Base-by-base conservation (phyloP, 768 basidiomycete species). In the Kwoniella newhampshirensis region DNA sequence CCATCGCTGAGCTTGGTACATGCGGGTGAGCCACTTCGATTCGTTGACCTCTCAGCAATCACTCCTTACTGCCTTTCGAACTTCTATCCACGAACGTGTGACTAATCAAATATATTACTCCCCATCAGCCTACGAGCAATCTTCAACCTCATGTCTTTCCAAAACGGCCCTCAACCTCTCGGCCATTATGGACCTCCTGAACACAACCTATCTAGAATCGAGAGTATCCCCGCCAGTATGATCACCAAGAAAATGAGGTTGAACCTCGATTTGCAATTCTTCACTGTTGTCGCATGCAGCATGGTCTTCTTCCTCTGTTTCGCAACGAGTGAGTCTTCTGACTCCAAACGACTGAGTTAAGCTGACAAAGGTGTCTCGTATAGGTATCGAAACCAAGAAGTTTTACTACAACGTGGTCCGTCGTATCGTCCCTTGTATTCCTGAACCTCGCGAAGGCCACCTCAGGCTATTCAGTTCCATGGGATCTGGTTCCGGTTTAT, bases 261-360 rank as follows among this genome's bases (percentile, higher is more conserved):
- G 18, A 55, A 67, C 4, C 46, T 70, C 28, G 35, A 52, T 26
- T 59, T 75, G 2, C 63, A 64, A 21, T 73, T 58, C 52, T 75
- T 68, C 59, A 73, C 71, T 5, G 68, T 73, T 28, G 53, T 68
- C 20, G 72, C 66, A 3, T 75, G 74, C 55, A 63, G 59, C 36
- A 58, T 64, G 41, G 59, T 73, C 42, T 73, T 75, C 60, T 68
- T 75, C 54, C 48, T 70, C 27, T 75, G 72, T 57, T 75, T 75
- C 58, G 71, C 69, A 6, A 73, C 71, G 7, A 66, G 73, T 75
- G 40, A 56, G 73, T 60, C 12, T 36, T n/a, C n/a, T n/a, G n/a
- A 12, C 5, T 26, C 27, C 37, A 40, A 2, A 3, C 30, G n/a
- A n/a, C n/a, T n/a, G n/a, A n/a, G n/a, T n/a, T n/a, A n/a, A n/a